Base-by-base conservation (phyloP, 2,329 filamentous ascomycete genomes). In the Xylaria sp. region DNA sequence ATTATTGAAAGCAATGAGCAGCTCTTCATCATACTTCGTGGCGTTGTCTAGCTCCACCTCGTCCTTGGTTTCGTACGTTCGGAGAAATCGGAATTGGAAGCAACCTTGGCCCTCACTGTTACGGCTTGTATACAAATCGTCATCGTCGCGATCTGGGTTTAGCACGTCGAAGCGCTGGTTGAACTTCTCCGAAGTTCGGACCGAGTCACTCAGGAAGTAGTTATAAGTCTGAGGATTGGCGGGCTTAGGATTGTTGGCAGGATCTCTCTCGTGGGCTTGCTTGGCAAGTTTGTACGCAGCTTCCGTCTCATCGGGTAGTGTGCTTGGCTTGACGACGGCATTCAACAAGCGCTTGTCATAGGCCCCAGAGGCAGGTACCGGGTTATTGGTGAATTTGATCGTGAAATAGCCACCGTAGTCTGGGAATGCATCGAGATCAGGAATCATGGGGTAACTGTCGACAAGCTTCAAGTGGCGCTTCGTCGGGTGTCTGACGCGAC, bases 391-490 rank as follows among this genome's bases (percentile, higher is more conserved):
- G 75, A 90, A 90, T 75, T 90, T 90, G 77, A 90, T 81, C 13
- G 87, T 86, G 65, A 89, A 85, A 71, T 90, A 90, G 63, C 87
- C 87, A 56, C 88, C 87, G 2, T 85, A 85, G 73, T 90, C 88
- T 48, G 87, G 87, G 77, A 89, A 89, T n/a, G 86, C 84, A 62
- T 88, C 85, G 41, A 88, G 80, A 69, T 90, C 88, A 5, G 88
- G 88, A 17, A 90, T 75, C 38, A 90, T 75, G 27, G 87, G 86
- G 62, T 82, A 84, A 17, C 84, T 83, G 43, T 87, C 84, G 15
- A 88, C 80, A 3, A 88, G 77, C 69, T 83, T 83, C 62, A 89
- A 74, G 65, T 85, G 76, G 68, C 79, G 82, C 75, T 87, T 88
- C 48, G 80, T 81, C 4, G 85, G 87, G 70, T 88, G 86, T 68